Evolutionary conservation across 1,284 basidiomycete species (phyloP).

Genomic region (Xerocomus nothofagi): DNA sequence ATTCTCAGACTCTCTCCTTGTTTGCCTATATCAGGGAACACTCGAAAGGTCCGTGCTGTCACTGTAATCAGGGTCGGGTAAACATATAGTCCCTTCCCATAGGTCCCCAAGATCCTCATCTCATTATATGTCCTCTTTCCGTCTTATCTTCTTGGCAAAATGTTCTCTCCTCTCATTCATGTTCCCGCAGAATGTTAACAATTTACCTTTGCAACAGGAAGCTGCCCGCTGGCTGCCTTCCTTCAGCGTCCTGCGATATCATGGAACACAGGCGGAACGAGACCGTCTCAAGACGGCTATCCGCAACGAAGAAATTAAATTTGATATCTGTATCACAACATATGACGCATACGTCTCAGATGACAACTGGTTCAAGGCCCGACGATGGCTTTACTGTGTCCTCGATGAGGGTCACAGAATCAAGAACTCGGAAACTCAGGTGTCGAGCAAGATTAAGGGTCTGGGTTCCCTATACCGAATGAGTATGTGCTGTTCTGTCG

Average conservation of each 20-base stretch:
- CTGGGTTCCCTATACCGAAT: conserved; percentile 53
- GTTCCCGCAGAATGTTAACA: background rate
- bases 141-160: conserved; percentile 58
- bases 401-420: conserved; percentile 65
- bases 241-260: conserved; percentile 49
- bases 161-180: conserved; percentile 25
- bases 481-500: conserved; percentile 34
- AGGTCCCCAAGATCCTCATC: conserved; percentile 48
- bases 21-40: conserved; percentile 55
- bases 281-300: conserved; percentile 43
- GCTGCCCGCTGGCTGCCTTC: conserved; percentile 55
- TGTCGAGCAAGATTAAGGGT: conserved; percentile 45
- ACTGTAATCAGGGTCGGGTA: background rate
- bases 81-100: background rate
- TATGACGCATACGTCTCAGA: conserved; percentile 55
- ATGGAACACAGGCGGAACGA: conserved; percentile 51
- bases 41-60: conserved; percentile 33
- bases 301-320: conserved; percentile 30
- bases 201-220: conserved; percentile 40
- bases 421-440: conserved; percentile 52
- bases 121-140: conserved; percentile 62
- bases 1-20: conserved; percentile 52
- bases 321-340: conserved; percentile 57
- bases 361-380: conserved; percentile 55
- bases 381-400: conserved; percentile 56